Base-by-base conservation (phyloP, 2,329 filamentous ascomycete species). In the Madurella fahalii region DNA sequence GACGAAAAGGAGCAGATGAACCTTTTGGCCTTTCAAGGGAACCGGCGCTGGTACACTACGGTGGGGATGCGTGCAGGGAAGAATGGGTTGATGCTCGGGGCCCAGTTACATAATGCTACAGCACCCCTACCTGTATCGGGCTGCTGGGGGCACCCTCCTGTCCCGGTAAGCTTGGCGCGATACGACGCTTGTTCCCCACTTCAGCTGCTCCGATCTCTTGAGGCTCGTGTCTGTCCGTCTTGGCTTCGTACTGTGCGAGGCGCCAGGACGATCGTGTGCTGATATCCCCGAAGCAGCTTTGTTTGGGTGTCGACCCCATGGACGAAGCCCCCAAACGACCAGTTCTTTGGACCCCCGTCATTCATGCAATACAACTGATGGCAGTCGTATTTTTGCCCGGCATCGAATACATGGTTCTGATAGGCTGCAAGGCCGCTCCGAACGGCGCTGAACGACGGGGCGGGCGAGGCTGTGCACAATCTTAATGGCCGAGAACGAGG, bases 381-480 rank as follows among this genome's bases (percentile, higher is more conserved):
- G 34, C 11, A 18, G 52, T 49, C 51, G 51, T 54, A 52, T 54
- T 44, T 32, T 47, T 50, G 47, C 37, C 42, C 32, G 44, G 37
- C 45, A 34, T n/a, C 37, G n/a, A 11, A 18, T 20, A n/a, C 17
- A 41, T n/a, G 50, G 48, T 37, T 57, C 34, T 59, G 56, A 61
- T 60, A 63, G 57, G 56, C 54, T 43, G 32, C 39, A n/a, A 34
- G 47, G 41, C 39, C 16, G 40, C 47, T 47, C 15, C n/a, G 2
- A 42, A 44, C 41, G 18, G 52, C 39, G 54, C 54, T 58, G 50
- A 54, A 54, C 37, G 37, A 37, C 46, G 47, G 48, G 53, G 53
- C 52, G 53, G 50, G 52, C 60, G 59, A 61, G 61, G 61, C 61
- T 60, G 61, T 63, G 61, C 58, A 54, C 40, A 40, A 39, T 49